Percentiles rank a stretch among this genome's conserved stretches.
Conservation (phyloP, 176 grass and related monocot species). For the Themeda triandra region DNA sequence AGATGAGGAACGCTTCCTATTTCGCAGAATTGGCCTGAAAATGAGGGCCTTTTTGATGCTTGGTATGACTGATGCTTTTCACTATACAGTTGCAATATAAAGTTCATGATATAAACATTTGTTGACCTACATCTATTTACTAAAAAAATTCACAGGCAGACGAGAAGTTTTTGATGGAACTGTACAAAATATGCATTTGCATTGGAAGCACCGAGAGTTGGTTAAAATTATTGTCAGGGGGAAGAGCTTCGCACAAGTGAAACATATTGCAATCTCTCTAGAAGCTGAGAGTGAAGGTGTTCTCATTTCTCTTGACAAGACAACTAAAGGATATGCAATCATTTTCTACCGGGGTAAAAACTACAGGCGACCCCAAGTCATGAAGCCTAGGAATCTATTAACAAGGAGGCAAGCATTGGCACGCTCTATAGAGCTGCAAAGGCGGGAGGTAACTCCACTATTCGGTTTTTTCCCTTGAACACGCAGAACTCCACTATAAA, state of each 20-base stretch:
- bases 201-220: constrained; percentile 91
- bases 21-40: constrained; percentile 79
- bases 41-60: constrained; percentile 79
- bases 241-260: constrained; percentile 85
- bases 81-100: constrained; percentile 15
- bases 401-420: constrained; percentile 75
- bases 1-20: constrained; percentile 82
- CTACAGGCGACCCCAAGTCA: constrained; percentile 65
- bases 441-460: constrained; percentile 66
- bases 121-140: background rate
- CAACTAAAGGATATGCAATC: constrained; percentile 85
- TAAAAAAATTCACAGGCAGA: constrained; percentile 51
- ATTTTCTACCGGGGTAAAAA: constrained; percentile 92
- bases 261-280: constrained; percentile 87
- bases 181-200: constrained; percentile 91
- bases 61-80: constrained; percentile 45
- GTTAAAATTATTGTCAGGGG: constrained; percentile 84
- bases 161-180: constrained; percentile 91
- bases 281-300: constrained; percentile 94
- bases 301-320: constrained; percentile 92
- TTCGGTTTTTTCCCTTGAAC: background rate
- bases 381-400: constrained; percentile 75
- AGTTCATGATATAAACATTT: constrained; percentile 18
- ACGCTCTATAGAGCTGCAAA: constrained; percentile 91
- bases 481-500: background rate